phyloP scores from a whole-genome alignment of 2,329 filamentous ascomycete species.

The Epichloe sylvatica region DNA sequence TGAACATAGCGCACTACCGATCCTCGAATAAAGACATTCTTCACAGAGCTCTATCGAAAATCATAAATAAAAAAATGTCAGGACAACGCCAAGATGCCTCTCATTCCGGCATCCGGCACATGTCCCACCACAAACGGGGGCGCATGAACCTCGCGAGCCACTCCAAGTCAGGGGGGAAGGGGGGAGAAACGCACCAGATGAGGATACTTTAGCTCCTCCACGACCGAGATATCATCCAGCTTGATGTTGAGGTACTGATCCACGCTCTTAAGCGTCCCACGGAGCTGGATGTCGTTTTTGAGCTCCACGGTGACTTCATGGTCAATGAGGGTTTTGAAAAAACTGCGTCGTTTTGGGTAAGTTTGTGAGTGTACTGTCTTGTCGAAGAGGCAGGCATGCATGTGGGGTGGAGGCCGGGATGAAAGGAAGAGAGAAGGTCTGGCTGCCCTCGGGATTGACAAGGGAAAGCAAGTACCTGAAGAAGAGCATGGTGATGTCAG shows the following conservation, averaged over 20 bases:
- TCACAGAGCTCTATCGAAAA: slow-evolving; percentile 51
- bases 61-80: too few relatives aligned
- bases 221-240: slow-evolving; percentile 83
- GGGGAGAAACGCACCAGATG: slow-evolving; percentile 52
- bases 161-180: background rate
- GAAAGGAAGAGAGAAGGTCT: too few relatives aligned
- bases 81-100: too few relatives aligned
- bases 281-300: slow-evolving; percentile 97
- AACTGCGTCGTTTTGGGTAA: slow-evolving; percentile 36
- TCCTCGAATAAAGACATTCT: slow-evolving; percentile 90
- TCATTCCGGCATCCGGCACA: too few relatives aligned
- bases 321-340: slow-evolving; percentile 98
- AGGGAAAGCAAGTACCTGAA: slow-evolving; percentile 23
- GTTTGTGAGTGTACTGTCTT: too few relatives aligned
- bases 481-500: slow-evolving; percentile 24
- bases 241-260: slow-evolving; percentile 99
- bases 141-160: too few relatives aligned
- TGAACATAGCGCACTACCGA: slow-evolving; percentile 90
- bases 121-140: too few relatives aligned
- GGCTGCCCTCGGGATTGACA: background rate
- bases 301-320: slow-evolving; percentile 95
- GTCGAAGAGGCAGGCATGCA: too few relatives aligned
- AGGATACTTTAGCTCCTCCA: slow-evolving; percentile 89
- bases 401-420: too few relatives aligned
- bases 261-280: slow-evolving; percentile 88